Conservation (phyloP, 352 stramenopile species). For the Phytophthora tubulina region DNA sequence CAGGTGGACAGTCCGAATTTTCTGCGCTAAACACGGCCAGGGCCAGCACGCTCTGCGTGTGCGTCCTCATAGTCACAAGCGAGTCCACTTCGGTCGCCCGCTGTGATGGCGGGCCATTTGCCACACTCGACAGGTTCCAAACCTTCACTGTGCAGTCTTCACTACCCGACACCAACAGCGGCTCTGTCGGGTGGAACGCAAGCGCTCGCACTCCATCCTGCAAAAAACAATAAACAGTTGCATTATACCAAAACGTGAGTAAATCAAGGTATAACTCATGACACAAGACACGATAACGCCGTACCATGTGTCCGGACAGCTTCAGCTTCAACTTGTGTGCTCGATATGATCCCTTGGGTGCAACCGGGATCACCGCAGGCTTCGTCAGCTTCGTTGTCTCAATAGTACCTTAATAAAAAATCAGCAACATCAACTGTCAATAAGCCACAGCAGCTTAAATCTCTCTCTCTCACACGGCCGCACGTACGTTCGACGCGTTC, state of each 20-base stretch:
- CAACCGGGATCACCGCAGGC: conserved; percentile 53
- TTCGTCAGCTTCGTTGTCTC: conserved; percentile 57
- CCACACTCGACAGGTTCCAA: conserved; percentile 79
- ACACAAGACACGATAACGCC: conserved; percentile 7
- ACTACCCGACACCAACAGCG: conserved; percentile 83
- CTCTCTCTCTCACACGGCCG: background rate
- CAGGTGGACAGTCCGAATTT: conserved; percentile 66
- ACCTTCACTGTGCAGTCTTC: conserved; percentile 89
- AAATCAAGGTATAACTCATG: background rate
- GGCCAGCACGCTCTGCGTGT: conserved; percentile 80
- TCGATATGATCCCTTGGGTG: conserved; percentile 71
- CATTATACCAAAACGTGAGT: conserved; percentile 2
- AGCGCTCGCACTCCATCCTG: conserved; percentile 84
- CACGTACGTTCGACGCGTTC: conserved; percentile 45
- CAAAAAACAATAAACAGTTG: background rate
- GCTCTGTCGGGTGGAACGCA: conserved; percentile 85
- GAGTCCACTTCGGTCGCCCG: conserved; percentile 81
- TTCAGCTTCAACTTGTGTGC: conserved; percentile 90
- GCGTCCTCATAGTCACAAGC: conserved; percentile 75
- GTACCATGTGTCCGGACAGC: conserved; percentile 84
- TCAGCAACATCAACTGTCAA: background rate
- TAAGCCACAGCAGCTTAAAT: conserved; percentile 13
- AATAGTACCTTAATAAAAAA: conserved; percentile 32
- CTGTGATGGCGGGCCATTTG: conserved; percentile 72
- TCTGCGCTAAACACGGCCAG: conserved; percentile 80